These are phyloP conservation scores for Wilcoxina mikolae DNA, from an alignment of 495 filamentous ascomycete species.

Conservation along the genomic window DNA sequence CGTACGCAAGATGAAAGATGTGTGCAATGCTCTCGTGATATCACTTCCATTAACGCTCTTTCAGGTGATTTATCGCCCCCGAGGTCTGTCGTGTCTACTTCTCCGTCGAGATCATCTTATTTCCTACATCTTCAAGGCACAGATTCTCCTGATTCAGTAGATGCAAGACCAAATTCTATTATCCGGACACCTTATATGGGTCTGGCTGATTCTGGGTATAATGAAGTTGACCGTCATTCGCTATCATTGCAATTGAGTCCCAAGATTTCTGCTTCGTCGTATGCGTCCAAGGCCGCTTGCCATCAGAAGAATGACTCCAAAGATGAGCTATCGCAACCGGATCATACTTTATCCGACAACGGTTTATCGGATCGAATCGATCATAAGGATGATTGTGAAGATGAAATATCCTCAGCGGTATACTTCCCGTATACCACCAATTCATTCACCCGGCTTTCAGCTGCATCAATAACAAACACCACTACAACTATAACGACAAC, in stretches of 20 bases:
- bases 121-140: neutral
- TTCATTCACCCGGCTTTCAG: constrained; percentile 35
- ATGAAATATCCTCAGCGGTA: constrained; percentile 86
- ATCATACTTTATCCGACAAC: constrained; percentile 10
- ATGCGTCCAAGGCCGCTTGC: constrained; percentile 7
- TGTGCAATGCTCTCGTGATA: constrained; percentile 28
- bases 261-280: constrained; percentile 9
- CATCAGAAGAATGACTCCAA: constrained; percentile 15
- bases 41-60: constrained; percentile 22
- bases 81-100: constrained; percentile 9
- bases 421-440: constrained; percentile 72
- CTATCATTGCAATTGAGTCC: neutral
- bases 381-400: constrained; percentile 53
- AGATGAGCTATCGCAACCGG: constrained; percentile 23
- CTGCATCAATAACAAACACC: no score
- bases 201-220: constrained; percentile 8
- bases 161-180: constrained; percentile 4
- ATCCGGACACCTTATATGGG: neutral
- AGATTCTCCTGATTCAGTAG: constrained; percentile 3
- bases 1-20: constrained; percentile 28
- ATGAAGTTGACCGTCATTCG: neutral
- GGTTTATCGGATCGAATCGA: no score
- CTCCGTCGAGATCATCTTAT: neutral
- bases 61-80: constrained; percentile 23
- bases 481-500: neutral